These are phyloP conservation scores for Solanum chaucha DNA, from an alignment of 257 asterid genomes.

Conservation along the genomic window DNA sequence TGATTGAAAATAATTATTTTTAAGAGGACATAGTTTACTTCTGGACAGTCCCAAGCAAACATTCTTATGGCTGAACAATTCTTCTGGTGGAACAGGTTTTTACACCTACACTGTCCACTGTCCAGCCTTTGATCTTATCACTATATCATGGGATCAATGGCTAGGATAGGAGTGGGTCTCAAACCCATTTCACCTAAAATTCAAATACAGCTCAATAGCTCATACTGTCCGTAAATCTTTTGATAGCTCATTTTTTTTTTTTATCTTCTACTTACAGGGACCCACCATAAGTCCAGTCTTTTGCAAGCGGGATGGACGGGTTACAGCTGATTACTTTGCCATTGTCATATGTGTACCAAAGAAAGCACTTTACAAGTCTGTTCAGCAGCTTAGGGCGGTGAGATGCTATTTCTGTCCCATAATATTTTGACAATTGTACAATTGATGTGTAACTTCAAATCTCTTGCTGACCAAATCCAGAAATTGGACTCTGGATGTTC, in stretches of 20 bases:
- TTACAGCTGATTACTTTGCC: constrained; percentile 62
- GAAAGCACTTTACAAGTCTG: constrained; percentile 79
- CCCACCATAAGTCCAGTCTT: constrained; percentile 93
- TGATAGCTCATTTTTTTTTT: neutral
- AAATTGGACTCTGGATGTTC: neutral
- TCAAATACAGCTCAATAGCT: neutral
- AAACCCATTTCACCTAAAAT: neutral
- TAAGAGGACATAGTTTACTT: neutral
- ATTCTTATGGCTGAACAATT: neutral
- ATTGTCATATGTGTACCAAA: constrained; percentile 89
- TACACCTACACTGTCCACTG: neutral
- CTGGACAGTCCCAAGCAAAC: neutral
- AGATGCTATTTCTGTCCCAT: constrained; percentile 15
- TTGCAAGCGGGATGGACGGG: constrained; percentile 51
- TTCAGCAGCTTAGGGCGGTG: constrained; percentile 90
- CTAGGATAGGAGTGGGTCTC: neutral
- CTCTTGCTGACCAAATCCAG: neutral
- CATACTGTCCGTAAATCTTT: neutral
- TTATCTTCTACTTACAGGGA: constrained; percentile 42
- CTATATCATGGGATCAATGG: neutral
- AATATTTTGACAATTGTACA: neutral
- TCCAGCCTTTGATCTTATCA: neutral
- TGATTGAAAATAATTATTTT: neutral
- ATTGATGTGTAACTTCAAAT: neutral
- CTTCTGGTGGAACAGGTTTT: neutral